phyloP scores from a whole-genome alignment of 371 early-diverging fungal species.

The Lichtheimia hyalospora region DNA sequence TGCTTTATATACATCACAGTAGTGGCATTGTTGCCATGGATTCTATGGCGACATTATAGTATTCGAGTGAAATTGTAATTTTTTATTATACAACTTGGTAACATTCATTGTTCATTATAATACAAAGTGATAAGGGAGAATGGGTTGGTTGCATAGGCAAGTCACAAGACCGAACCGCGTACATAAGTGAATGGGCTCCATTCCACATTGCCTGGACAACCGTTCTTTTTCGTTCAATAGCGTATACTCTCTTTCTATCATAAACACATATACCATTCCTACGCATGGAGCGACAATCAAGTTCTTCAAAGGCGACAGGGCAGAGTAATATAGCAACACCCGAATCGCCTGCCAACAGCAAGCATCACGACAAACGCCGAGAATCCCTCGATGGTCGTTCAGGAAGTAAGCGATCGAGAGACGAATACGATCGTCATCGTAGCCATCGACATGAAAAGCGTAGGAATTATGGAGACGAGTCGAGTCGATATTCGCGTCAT shows the following conservation, averaged over 20 bases:
- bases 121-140: too few relatives aligned
- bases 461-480: constrained; percentile 12
- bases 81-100: neutral
- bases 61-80: constrained; percentile 11
- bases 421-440: constrained; percentile 15
- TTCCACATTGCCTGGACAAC: too few relatives aligned
- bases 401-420: constrained; percentile 17
- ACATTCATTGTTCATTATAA: too few relatives aligned
- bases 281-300: neutral
- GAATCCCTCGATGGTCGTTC: neutral
- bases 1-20: constrained; percentile 15
- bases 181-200: too few relatives aligned
- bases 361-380: neutral
- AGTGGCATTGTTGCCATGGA: constrained; percentile 16
- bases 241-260: too few relatives aligned
- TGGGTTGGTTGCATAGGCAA: too few relatives aligned
- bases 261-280: too few relatives aligned
- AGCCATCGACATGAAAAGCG: constrained; percentile 18
- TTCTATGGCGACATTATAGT: constrained; percentile 14
- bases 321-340: neutral
- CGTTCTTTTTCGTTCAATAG: too few relatives aligned
- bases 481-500: constrained; percentile 6
- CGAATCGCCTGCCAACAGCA: neutral
- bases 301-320: neutral
- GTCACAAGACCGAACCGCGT: too few relatives aligned